Evolutionary conservation across 73 alveolate genomes (phyloP), one percentile per base, ranked within the genome.

Genomic region (Paramecium tetraurelia): DNA sequence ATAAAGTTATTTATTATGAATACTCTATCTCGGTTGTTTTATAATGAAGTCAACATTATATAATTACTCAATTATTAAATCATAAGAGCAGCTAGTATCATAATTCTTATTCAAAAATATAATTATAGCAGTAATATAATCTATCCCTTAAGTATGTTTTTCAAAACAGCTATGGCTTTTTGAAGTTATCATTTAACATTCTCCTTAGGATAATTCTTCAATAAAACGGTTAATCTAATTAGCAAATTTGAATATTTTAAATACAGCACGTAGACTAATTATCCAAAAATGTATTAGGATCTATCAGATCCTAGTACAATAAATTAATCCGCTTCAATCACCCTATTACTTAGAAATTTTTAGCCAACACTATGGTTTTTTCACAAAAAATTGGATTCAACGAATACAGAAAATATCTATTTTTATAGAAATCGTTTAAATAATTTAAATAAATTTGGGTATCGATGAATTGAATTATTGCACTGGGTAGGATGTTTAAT

Each of bases 171-270:
- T 10, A 21, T 11, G n/a, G 89, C 68, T 77, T 77, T 48, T 77
- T 77, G 7, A 16, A 16, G 10, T n/a, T 7, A 77, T 20, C 16
- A n/a, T 44, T 31, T 77, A 77, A 77, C 72, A 77, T 16, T 72
- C 89, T 20, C 89, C 89, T 31, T 77, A 77, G 46, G 71, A 77
- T 77, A 57, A 77, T 77, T 41, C 29, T 40, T 77, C 43, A 77
- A 77, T 77, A 77, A 77, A 38, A 77, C 12, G 89, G 89, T 11
- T 41, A 77, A 41, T 40, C 48, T 21, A 77, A 8, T n/a, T 77
- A 18, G 71, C 89, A 18, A 77, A 33, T 72, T 77, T n/a, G n/a
- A 38, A 40, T 14, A 41, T 8, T 8, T 77, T 48, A 48, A 77
- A 38, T 21, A 41, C 11, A 33, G 18, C 3, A 38, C 40, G 43